Conservation (phyloP, 345 rosid genomes). For the Orychophragmus violaceus region DNA sequence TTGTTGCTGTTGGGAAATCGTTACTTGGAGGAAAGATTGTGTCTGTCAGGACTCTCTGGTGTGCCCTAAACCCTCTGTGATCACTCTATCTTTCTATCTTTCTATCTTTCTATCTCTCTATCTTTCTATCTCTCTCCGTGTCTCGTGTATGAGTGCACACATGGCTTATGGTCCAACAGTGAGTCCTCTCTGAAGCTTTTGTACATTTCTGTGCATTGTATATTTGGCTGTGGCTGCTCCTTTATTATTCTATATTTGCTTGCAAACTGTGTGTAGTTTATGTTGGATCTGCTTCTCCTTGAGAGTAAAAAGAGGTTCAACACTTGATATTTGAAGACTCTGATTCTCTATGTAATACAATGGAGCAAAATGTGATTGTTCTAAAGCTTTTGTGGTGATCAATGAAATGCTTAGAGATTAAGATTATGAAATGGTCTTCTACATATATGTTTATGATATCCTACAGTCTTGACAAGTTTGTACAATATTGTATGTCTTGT, state of each 20-base stretch:
- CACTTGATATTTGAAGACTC: conserved; percentile 1
- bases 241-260: not conserved
- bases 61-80: not conserved
- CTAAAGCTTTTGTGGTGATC: conserved; percentile 9
- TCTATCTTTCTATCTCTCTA: not conserved
- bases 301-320: not conserved
- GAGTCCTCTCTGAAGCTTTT: conserved; percentile 25
- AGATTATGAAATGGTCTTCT: not conserved
- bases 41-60: not conserved
- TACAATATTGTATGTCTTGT: conserved; percentile 14
- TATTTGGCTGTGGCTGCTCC: conserved; percentile 1
- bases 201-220: conserved; percentile 16
- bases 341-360: conserved; percentile 12
- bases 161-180: conserved; percentile 19
- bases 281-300: conserved; percentile 10
- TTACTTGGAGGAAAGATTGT: conserved; percentile 1
- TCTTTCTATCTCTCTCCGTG: not conserved
- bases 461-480: no score
- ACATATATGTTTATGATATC: not conserved
- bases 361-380: conserved; percentile 4
- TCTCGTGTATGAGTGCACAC: conserved; percentile 7
- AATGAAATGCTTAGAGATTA: not conserved
- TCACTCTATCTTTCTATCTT: no score
- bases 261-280: conserved; percentile 16
- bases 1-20: not conserved